Conservation (phyloP, 768 basidiomycete species). For the Lyophyllum shimeji region DNA sequence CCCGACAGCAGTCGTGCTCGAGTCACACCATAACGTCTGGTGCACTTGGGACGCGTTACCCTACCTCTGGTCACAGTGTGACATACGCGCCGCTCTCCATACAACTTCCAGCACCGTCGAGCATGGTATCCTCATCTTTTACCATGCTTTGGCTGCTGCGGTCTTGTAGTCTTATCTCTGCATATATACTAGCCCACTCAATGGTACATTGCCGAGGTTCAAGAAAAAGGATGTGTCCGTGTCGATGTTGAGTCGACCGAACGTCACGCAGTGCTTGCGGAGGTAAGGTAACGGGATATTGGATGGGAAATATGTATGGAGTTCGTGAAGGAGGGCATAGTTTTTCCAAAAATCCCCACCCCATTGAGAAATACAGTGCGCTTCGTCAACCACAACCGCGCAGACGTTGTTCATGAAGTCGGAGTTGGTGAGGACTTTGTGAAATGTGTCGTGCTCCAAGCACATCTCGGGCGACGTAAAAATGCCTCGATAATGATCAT, state of each 20-base stretch:
- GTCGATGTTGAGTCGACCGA: constrained; percentile 25
- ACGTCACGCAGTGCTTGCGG: constrained; percentile 20
- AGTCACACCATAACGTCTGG: not conserved
- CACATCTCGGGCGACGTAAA: constrained; percentile 41
- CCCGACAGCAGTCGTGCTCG: not conserved
- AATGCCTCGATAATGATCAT: constrained; percentile 24
- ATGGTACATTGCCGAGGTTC: constrained; percentile 38
- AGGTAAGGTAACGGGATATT: constrained; percentile 15
- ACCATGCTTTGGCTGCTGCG: no score
- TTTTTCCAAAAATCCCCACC: constrained; percentile 31
- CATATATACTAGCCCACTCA: no score
- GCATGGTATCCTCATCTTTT: no score
- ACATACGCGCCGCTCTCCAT: no score
- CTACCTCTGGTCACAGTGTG: not conserved
- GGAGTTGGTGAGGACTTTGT: constrained; percentile 18
- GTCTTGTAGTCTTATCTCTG: no score
- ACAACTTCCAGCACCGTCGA: no score
- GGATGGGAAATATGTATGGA: constrained; percentile 26
- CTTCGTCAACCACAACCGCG: constrained; percentile 28
- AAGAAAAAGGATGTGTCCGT: constrained; percentile 28
- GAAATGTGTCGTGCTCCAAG: constrained; percentile 28
- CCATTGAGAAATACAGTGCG: constrained; percentile 36
- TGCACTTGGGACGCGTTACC: not conserved
- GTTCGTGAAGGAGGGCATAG: constrained; percentile 24
- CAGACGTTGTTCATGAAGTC: constrained; percentile 21